Percentiles rank a stretch among this genome's conserved stretches.
These are phyloP conservation scores for Gleditsia sinensis DNA, from an alignment of 306 rosid species.

Conservation along the genomic window DNA sequence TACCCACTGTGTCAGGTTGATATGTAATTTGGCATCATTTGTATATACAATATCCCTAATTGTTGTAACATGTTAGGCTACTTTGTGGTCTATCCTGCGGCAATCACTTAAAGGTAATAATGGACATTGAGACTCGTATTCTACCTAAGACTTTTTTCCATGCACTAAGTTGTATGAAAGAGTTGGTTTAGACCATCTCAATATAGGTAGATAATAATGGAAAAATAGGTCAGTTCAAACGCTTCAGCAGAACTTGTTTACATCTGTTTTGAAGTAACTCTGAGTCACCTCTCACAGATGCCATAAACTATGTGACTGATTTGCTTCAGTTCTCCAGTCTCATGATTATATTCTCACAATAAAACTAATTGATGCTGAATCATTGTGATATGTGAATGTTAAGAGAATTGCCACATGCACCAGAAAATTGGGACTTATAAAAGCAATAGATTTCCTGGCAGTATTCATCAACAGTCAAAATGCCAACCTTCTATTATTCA, in stretches of 20 bases:
- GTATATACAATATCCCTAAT: neutral
- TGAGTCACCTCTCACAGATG: neutral
- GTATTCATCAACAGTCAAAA: conserved; percentile 18
- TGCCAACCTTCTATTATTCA: neutral
- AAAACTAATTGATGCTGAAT: conserved; percentile 5
- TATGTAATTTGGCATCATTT: neutral
- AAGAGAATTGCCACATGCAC: neutral
- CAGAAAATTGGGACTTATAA: neutral
- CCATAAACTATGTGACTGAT: conserved; percentile 12
- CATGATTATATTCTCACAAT: neutral
- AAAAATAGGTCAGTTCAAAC: conserved; percentile 9
- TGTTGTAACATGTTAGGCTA: conserved; percentile 4
- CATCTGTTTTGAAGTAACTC: conserved; percentile 7
- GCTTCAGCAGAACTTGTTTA: neutral
- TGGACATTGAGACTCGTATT: neutral
- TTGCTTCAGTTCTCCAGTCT: neutral
- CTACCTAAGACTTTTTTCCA: neutral
- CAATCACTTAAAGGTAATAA: neutral
- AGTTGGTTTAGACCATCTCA: conserved; percentile 7
- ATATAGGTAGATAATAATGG: neutral
- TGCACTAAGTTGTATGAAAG: conserved; percentile 2
- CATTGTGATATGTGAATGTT: neutral
- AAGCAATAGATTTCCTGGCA: neutral
- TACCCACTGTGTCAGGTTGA: neutral
- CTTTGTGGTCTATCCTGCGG: neutral